A percentile compares a stretch with the other conserved stretches of the same genome.
Evolutionary conservation across 129 eudicot genomes (phyloP).

Genomic region (Artemisia annua): DNA sequence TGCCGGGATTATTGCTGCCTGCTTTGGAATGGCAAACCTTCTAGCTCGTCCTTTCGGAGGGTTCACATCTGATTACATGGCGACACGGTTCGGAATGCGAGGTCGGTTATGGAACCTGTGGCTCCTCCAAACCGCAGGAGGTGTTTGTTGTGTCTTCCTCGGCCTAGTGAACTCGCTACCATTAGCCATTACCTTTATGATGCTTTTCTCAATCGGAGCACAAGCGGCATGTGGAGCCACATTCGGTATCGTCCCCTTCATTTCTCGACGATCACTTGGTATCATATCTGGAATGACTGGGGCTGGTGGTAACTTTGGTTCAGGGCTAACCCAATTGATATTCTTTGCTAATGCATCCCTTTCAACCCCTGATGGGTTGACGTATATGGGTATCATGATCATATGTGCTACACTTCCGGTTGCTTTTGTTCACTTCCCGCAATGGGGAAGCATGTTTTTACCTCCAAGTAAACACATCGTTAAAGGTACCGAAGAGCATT

Average conservation of each 20-base stretch:
- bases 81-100: conserved; percentile 67
- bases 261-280: conserved; percentile 78
- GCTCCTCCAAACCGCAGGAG: conserved; percentile 82
- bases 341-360: conserved; percentile 57
- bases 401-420: conserved; percentile 56
- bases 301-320: conserved; percentile 88
- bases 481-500: conserved; percentile 50
- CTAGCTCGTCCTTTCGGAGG: conserved; percentile 82
- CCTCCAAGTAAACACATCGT: conserved; percentile 42
- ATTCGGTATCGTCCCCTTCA: conserved; percentile 77
- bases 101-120: conserved; percentile 90
- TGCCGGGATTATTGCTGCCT: conserved; percentile 77
- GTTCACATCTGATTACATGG: conserved; percentile 60
- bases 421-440: conserved; percentile 64
- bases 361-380: conserved; percentile 53
- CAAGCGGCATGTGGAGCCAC: conserved; percentile 97
- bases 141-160: conserved; percentile 61
- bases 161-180: conserved; percentile 59
- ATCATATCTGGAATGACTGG: conserved; percentile 81
- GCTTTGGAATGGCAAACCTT: conserved; percentile 89
- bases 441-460: conserved; percentile 72
- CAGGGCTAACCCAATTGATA: conserved; percentile 65
- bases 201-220: conserved; percentile 76
- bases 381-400: conserved; percentile 73
- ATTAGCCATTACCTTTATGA: conserved; percentile 58